phyloP scores from a whole-genome alignment of 768 basidiomycete species.

The Pleurotus ostreatus region DNA sequence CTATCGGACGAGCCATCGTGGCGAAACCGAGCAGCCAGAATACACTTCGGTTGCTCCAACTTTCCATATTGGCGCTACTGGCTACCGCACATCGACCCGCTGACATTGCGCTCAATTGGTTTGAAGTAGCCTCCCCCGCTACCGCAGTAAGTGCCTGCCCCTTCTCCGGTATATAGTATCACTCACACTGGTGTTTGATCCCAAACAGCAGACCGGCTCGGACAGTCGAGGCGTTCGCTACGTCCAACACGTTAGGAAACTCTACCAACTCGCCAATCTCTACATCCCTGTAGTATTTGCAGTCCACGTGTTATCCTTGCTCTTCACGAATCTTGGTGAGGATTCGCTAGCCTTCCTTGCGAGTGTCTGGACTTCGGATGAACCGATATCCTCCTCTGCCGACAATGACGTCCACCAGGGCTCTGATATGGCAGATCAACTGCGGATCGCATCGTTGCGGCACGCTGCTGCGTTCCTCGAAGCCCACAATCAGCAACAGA shows the following conservation, averaged over 20 bases:
- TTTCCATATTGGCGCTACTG: slow-evolving; percentile 49
- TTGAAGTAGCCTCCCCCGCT: slow-evolving; percentile 28
- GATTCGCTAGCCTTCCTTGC: slow-evolving; percentile 79
- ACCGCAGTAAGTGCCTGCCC: background rate
- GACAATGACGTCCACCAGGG: slow-evolving; percentile 39
- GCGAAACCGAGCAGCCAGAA: slow-evolving; percentile 57
- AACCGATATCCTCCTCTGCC: slow-evolving; percentile 48
- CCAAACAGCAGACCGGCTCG: slow-evolving; percentile 7
- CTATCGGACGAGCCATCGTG: slow-evolving; percentile 45
- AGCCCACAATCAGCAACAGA: slow-evolving; percentile 47
- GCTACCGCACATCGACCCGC: slow-evolving; percentile 45
- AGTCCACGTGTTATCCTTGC: slow-evolving; percentile 48
- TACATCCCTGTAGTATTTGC: slow-evolving; percentile 45
- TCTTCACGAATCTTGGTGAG: slow-evolving; percentile 68
- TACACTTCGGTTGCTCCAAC: slow-evolving; percentile 55
- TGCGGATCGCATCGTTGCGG: slow-evolving; percentile 54
- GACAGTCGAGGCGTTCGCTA: slow-evolving; percentile 36
- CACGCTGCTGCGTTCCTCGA: slow-evolving; percentile 81
- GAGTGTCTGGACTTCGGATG: slow-evolving; percentile 51
- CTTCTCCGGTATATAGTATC: slow-evolving; percentile 2
- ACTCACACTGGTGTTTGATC: background rate
- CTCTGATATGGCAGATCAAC: slow-evolving; percentile 20
- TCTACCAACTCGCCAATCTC: slow-evolving; percentile 68
- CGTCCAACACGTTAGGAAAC: slow-evolving; percentile 52
- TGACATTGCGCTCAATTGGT: slow-evolving; percentile 46